These are phyloP conservation scores for Pseudogymnoascus sp. DNA, from an alignment of 2,329 filamentous ascomycete genomes.

Conservation along the genomic window DNA sequence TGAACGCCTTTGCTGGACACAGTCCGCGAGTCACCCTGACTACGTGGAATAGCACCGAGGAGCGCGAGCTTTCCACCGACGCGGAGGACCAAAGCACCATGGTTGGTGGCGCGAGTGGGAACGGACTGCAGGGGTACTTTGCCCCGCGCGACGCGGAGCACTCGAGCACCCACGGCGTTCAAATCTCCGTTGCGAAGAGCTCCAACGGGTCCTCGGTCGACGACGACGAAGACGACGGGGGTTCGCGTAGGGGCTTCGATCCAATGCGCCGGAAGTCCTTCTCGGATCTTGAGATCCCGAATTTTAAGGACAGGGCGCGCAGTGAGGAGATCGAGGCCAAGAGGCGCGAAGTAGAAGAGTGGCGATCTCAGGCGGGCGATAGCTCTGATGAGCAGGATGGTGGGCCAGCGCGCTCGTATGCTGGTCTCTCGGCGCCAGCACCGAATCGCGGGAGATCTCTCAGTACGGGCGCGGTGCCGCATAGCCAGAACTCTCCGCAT, in stretches of 20 bases:
- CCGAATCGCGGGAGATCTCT: conserved; percentile 30
- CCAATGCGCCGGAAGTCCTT: conserved; percentile 23
- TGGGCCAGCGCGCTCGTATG: conserved; percentile 15
- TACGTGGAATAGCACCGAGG: conserved; percentile 35
- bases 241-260: conserved; percentile 23
- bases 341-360: conserved; percentile 28
- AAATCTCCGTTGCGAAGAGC: neutral
- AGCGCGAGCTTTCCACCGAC: conserved; percentile 38
- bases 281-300: conserved; percentile 20
- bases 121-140: neutral
- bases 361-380: conserved; percentile 23
- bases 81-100: conserved; percentile 23
- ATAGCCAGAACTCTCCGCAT: neutral
- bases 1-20: conserved; percentile 17
- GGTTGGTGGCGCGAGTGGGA: neutral
- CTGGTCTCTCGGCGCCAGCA: neutral
- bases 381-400: conserved; percentile 19
- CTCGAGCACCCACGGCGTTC: neutral
- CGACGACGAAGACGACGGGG: conserved; percentile 15
- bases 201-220: neutral
- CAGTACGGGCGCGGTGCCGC: conserved; percentile 23
- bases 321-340: conserved; percentile 23
- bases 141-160: neutral
- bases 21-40: conserved; percentile 22
- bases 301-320: conserved; percentile 27